Base-by-base conservation (phyloP, 495 filamentous ascomycete genomes). In the Neurospora sp. region DNA sequence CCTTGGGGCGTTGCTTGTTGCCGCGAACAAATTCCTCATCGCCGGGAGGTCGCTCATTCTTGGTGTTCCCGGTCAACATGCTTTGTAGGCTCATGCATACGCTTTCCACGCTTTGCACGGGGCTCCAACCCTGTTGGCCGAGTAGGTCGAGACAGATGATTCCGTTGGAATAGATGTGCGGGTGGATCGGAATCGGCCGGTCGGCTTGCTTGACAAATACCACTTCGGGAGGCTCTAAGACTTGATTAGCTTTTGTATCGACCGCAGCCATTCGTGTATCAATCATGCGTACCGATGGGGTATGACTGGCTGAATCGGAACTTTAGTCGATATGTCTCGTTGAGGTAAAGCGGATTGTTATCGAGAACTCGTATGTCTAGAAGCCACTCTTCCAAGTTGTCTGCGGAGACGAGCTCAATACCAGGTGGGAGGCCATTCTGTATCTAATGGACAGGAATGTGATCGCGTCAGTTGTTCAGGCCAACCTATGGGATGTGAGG, bases 41-140 rank as follows among this genome's bases (percentile, higher is more conserved):
- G 11, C 94, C 94, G 0, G 91, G 90, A 7, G 94, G 94, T 18
- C 94, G 86, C 80, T 94, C 95, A 74, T 96, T 92, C 82, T 93
- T 96, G 31, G 86, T 91, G 79, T 99, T 99, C 8, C 94, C 92
- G 0, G 96, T 97, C 77, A 99, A 81, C 96, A 99, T 99, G 82
- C 93, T 97, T 83, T 99, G 96, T 65, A 99, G 89, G 80, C 94
- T 97, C 89, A 99, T 96, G 85, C 94, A 97, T 61, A 99, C 89
- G 76, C 92, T 96, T 85, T 99, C 94, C 14, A 97, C 96, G 39
- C 94, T 98, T 80, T 98, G 96, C 11, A 98, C 95, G 0, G 96
- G 96, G 14, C 90, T 94, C 96, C 96, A 99, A 74, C 96, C 96
- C 69, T 92, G 89, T 20, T 82, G 76, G 72, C 94, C 93, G 20